phyloP scores from a whole-genome alignment of 345 rosid genomes.

The Fremontodendron californicum region DNA sequence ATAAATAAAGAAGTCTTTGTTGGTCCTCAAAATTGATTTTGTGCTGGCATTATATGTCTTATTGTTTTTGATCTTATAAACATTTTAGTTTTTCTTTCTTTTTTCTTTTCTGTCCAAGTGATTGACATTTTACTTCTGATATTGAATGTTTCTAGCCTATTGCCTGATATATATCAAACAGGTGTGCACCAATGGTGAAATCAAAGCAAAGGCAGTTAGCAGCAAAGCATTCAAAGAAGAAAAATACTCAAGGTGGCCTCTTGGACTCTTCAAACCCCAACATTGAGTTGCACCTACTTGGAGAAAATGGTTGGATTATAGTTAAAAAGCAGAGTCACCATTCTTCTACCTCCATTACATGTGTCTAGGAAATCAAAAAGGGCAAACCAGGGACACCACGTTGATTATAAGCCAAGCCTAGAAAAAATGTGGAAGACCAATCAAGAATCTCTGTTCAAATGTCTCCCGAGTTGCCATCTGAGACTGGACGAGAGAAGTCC shows the following conservation, averaged over 20 bases:
- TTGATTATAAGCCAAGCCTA: slow-evolving; percentile 26
- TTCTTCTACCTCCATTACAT: slow-evolving; percentile 58
- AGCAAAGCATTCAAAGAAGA: slow-evolving; percentile 17
- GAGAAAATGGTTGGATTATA: slow-evolving; percentile 62
- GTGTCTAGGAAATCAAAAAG: slow-evolving; percentile 19
- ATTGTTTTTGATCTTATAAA: neutral
- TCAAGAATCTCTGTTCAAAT: slow-evolving; percentile 22
- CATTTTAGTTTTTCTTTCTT: neutral
- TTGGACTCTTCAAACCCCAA: slow-evolving; percentile 22
- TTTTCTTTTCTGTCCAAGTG: neutral
- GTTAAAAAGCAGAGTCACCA: slow-evolving; percentile 68
- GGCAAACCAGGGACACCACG: slow-evolving; percentile 32
- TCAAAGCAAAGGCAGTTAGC: slow-evolving; percentile 34
- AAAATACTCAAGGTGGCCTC: neutral
- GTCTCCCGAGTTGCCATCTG: slow-evolving; percentile 18
- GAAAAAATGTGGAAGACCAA: slow-evolving; percentile 18
- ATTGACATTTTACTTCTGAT: neutral
- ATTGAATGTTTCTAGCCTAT: neutral
- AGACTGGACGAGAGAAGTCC: slow-evolving; percentile 36
- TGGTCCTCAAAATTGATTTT: neutral
- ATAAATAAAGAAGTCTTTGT: neutral
- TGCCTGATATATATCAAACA: slow-evolving; percentile 3
- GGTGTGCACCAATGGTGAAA: slow-evolving; percentile 38
- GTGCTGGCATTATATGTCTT: neutral
- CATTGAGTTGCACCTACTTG: slow-evolving; percentile 26